Conservation (phyloP, 2,329 filamentous ascomycete species). For the Remersonia thermophila region DNA sequence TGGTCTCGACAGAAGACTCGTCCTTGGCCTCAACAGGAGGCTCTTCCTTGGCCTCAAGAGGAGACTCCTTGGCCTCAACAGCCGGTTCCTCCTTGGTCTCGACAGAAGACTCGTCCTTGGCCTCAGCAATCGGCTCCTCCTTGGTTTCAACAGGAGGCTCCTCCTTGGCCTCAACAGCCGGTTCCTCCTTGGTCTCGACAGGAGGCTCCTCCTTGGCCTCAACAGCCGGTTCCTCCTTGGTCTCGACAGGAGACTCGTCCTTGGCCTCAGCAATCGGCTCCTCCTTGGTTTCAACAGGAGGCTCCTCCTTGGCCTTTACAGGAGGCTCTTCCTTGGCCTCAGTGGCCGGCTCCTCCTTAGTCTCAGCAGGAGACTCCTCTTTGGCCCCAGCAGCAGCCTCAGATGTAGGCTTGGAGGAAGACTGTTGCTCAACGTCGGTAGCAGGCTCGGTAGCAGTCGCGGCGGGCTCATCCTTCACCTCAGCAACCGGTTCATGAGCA, state of each 20-base stretch:
- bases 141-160: not conserved
- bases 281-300: not conserved
- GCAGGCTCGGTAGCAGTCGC: too few species aligned
- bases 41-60: not conserved
- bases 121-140: too few species aligned
- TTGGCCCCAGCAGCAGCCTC: not conserved
- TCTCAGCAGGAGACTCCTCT: not conserved
- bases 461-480: too few species aligned
- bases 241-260: not conserved
- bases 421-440: too few species aligned
- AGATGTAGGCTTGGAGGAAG: too few species aligned
- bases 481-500: not conserved
- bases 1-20: constrained; percentile 1
- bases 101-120: too few species aligned
- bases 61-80: not conserved
- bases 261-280: not conserved
- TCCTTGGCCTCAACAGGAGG: not conserved
- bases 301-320: not conserved
- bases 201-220: not conserved
- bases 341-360: not conserved
- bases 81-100: not conserved
- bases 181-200: not conserved
- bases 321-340: constrained; percentile 1
- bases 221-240: not conserved
- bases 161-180: not conserved